Evolutionary conservation across 208 protist genomes (phyloP), one percentile per base, ranked within the genome.

Genomic region (Acanthamoeba healyi): DNA sequence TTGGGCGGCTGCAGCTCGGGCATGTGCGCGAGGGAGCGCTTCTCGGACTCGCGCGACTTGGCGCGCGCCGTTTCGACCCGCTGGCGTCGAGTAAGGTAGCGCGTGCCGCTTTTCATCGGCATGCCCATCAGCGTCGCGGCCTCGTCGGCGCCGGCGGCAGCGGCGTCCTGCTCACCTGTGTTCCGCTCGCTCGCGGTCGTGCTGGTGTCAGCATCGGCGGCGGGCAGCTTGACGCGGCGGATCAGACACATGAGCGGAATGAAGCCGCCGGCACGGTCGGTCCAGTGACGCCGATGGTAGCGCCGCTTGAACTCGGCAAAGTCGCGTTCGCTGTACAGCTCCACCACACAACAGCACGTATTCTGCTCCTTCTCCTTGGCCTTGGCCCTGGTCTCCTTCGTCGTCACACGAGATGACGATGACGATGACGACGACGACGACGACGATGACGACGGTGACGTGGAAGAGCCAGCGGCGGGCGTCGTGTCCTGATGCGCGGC

Each of bases 261-360:
- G 10, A 87, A 4, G 26, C 10, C 46, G 79, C 49, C 42, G 44
- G 42, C 24, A 17, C 79, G 79, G 46, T 87, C 79, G 79, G 79
- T 87, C 79, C 79, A 87, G 26, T 87, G 79, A 14, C 79, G 26
- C 6, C 44, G 3, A 10, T 87, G 42, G 46, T 87, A 87, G 44
- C 79, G 40, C 29, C 49, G 79, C 26, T 7, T 61, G 79, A 87
- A 87, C n/a, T 63, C 46, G 44, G 22, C n/a, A 24, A 54, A 42
- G 46, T 87, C 79, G 79, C 49, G 79, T 24, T 54, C 24, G 46
- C n/a, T 61, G 79, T 87, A 38, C 17, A 87, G n/a, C n/a, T 29
- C 17, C 44, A 87, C 79, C 32, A 87, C 49, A 17, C 79, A 87
- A 36, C 79, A 87, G 79, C 44, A 87, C n/a, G 79, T 67, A 22